Evolutionary conservation across 306 rosid genomes (phyloP).

Genomic region (Fragaria nilgerrensis): DNA sequence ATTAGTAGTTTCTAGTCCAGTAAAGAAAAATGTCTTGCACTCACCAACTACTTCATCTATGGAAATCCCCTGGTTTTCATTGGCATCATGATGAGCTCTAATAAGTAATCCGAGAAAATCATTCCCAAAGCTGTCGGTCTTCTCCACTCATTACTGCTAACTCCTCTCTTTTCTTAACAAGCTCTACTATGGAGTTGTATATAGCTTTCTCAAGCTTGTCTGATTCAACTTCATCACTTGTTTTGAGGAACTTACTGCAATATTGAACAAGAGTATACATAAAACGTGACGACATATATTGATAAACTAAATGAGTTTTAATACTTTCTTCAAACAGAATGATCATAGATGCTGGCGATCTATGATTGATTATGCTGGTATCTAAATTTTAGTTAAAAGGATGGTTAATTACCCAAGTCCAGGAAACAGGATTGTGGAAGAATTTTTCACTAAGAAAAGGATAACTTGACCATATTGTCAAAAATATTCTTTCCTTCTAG

Average conservation of each 20-base stretch:
- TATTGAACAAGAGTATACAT: background rate
- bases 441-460: constrained; percentile 10
- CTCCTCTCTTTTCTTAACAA: constrained; percentile 21
- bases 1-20: constrained; percentile 33
- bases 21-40: constrained; percentile 29
- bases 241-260: constrained; percentile 18
- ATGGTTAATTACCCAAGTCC: constrained; percentile 2
- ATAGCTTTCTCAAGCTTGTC: constrained; percentile 28
- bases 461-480: constrained; percentile 19
- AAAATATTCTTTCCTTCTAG: constrained; percentile 26
- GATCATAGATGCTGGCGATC: background rate
- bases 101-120: constrained; percentile 32
- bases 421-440: constrained; percentile 17
- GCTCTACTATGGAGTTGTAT: constrained; percentile 9
- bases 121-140: constrained; percentile 20
- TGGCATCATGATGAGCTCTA: constrained; percentile 22
- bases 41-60: constrained; percentile 25
- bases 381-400: background rate
- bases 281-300: background rate
- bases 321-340: background rate
- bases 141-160: constrained; percentile 5
- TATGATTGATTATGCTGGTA: background rate
- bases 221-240: constrained; percentile 22
- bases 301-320: background rate
- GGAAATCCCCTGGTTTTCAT: constrained; percentile 16